Evolutionary conservation across 116 monocot species (phyloP).

Genomic region (Posidonia oceanica): DNA sequence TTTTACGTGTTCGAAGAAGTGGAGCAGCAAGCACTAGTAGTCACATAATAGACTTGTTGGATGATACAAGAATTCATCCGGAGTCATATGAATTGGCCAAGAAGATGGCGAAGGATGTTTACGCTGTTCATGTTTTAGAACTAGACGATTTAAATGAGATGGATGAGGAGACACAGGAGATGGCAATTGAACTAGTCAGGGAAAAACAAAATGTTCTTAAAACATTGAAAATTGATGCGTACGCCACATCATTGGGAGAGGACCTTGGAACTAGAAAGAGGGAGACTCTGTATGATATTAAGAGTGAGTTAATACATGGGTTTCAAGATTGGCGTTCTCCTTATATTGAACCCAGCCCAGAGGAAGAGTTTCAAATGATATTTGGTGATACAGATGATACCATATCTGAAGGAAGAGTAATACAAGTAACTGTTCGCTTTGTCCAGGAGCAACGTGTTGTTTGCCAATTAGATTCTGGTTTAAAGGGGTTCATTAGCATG

Average conservation of each 20-base stretch:
- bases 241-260: slow-evolving; percentile 32
- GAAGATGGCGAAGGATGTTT: slow-evolving; percentile 67
- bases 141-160: slow-evolving; percentile 45
- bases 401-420: slow-evolving; percentile 65
- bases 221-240: slow-evolving; percentile 55
- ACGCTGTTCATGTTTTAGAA: slow-evolving; percentile 22
- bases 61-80: slow-evolving; percentile 98
- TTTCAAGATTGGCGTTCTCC: slow-evolving; percentile 75
- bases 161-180: slow-evolving; percentile 79
- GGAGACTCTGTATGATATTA: slow-evolving; percentile 83
- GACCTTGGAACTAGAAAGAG: slow-evolving; percentile 26
- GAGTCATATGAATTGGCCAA: slow-evolving; percentile 92
- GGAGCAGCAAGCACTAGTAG: slow-evolving; percentile 60
- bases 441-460: slow-evolving; percentile 61
- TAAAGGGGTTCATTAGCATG: slow-evolving; percentile 51
- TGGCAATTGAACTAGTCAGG: slow-evolving; percentile 81
- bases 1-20: slow-evolving; percentile 75
- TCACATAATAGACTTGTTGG: slow-evolving; percentile 76
- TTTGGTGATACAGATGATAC: slow-evolving; percentile 93
- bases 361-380: slow-evolving; percentile 80
- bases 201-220: slow-evolving; percentile 51
- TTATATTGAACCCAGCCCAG: slow-evolving; percentile 55
- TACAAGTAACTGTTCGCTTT: slow-evolving; percentile 67
- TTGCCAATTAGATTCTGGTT: slow-evolving; percentile 79
- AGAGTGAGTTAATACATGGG: slow-evolving; percentile 75